Conservation (phyloP, 192 early-diverging fungal species). For the Coemansia sp. region DNA sequence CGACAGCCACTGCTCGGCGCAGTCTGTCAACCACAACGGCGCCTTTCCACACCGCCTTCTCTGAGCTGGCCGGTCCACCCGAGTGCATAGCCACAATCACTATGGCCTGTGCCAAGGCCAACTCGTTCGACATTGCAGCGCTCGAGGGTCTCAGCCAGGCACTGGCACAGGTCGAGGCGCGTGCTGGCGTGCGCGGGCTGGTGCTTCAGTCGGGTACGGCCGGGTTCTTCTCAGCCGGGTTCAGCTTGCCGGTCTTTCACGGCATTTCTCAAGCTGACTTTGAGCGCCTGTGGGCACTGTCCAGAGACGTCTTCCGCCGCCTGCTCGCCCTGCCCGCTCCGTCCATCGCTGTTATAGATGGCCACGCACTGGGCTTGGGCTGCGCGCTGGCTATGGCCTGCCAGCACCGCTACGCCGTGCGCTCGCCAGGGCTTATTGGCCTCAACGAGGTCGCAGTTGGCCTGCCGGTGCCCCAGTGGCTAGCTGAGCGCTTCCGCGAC, state of each 20-base stretch:
- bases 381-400: constrained; percentile 42
- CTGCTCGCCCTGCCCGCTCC: constrained; percentile 32
- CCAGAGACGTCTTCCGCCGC: constrained; percentile 30
- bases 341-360: constrained; percentile 39
- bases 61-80: constrained; percentile 13
- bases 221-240: constrained; percentile 40
- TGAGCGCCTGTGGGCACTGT: constrained; percentile 17
- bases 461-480: constrained; percentile 42
- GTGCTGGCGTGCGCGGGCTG: constrained; percentile 23
- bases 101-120: constrained; percentile 31
- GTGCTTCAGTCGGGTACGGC: constrained; percentile 24
- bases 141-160: constrained; percentile 23
- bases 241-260: constrained; percentile 25
- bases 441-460: constrained; percentile 46
- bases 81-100: constrained; percentile 35
- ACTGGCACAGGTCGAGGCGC: constrained; percentile 18
- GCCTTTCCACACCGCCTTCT: constrained; percentile 26
- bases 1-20: not conserved
- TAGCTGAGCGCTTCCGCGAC: constrained; percentile 34
- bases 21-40: constrained; percentile 6
- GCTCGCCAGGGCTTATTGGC: constrained; percentile 17
- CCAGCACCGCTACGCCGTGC: constrained; percentile 35
- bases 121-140: constrained; percentile 23
- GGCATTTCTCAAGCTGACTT: constrained; percentile 16
- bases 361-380: constrained; percentile 39